Evolutionary conservation across 164 flowering plant genomes (phyloP).

Genomic region (Warburgia ugandensis): DNA sequence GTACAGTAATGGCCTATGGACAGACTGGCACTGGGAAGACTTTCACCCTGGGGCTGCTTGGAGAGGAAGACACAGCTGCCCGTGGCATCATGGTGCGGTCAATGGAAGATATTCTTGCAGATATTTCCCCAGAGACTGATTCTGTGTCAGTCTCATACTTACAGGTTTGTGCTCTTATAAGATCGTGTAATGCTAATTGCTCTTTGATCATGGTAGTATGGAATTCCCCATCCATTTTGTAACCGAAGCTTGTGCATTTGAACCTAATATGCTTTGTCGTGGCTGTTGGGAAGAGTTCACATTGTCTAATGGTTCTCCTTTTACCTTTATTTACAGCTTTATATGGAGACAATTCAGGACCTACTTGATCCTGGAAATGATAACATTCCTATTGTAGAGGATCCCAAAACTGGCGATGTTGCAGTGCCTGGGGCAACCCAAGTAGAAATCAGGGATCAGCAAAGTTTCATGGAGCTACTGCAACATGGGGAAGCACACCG

Average conservation of each 20-base stretch:
- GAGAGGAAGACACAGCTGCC: slow-evolving; percentile 83
- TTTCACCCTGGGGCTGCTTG: slow-evolving; percentile 90
- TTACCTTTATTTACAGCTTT: slow-evolving; percentile 47
- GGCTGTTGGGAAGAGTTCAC: background rate
- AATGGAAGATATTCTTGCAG: slow-evolving; percentile 83
- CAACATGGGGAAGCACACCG: slow-evolving; percentile 90
- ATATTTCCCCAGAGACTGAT: slow-evolving; percentile 68
- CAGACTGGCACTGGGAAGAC: slow-evolving; percentile 99
- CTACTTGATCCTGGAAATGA: slow-evolving; percentile 87
- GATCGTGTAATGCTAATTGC: background rate
- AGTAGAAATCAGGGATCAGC: slow-evolving; percentile 74
- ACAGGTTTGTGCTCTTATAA: slow-evolving; percentile 53
- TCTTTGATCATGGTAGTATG: background rate
- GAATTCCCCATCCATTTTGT: too few relatives aligned
- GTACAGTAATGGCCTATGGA: slow-evolving; percentile 98
- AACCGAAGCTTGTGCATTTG: background rate
- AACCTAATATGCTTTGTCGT: background rate
- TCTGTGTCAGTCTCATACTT: slow-evolving; percentile 75
- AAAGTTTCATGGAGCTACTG: slow-evolving; percentile 73
- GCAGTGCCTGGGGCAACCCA: slow-evolving; percentile 81
- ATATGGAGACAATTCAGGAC: slow-evolving; percentile 98
- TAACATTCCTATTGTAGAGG: slow-evolving; percentile 83
- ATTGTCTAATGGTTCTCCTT: background rate
- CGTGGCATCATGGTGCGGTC: slow-evolving; percentile 99
- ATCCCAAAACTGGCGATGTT: slow-evolving; percentile 93